Base-by-base conservation (phyloP, 2,329 filamentous ascomycete genomes). In the Diplodia sapinea region DNA sequence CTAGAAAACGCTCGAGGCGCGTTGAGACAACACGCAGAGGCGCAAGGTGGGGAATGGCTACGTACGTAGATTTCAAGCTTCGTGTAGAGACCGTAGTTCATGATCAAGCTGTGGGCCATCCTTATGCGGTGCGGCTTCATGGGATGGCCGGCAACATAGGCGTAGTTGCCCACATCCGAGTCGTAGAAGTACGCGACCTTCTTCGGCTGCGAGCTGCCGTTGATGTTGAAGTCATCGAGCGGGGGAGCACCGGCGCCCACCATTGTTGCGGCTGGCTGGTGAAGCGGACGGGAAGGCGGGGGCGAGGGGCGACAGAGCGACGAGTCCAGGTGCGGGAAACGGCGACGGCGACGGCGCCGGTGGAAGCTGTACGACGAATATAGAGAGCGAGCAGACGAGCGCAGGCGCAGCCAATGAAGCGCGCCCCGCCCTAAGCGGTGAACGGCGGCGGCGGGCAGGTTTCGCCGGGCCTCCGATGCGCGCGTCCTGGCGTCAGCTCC, bases 131-230 rank as follows among this genome's bases (percentile, higher is more conserved):
- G 86, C 47, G 87, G 87, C 78, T 89, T 89, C 87, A 89, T 89
- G 40, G 88, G 87, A 79, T 85, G 87, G n/a, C 86, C 86, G 13
- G 87, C 85, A 68, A 96, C 93, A 77, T 98, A 98, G 78, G 94
- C 94, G 83, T 97, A 98, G 80, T 98, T 98, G 71, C 94, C 94
- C 77, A 98, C 95, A 81, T 98, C 94, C 3, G 92, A 96, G 78
- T 98, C 94, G 85, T 98, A 98, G 80, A 98, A 98, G 82, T 98
- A 98, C 67, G 94, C 94, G 68, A 98, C 92, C 77, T 94, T 93
- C 82, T 95, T 68, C 7, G 74, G 71, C 33, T 73, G 72, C 3
- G 72, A 69, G 40, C 71, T 72, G 69, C 76, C 75, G 65, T 74
- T 72, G 59, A 51, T 43, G 61, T 68, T 66, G 57, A 68, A 66